Evolutionary conservation across 345 rosid species (phyloP).

Genomic region (Gossypium raimondii): DNA sequence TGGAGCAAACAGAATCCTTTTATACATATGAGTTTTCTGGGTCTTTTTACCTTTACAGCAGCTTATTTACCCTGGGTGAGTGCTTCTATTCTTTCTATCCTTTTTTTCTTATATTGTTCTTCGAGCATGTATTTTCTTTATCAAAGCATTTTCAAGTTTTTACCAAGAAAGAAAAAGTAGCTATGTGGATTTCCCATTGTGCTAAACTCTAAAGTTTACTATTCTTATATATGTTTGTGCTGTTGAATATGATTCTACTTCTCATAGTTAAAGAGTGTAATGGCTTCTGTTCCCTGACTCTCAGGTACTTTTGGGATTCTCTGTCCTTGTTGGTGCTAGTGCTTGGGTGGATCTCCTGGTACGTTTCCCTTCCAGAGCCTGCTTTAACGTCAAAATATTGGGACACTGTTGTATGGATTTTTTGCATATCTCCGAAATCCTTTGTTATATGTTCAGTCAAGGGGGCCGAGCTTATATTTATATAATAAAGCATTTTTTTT

Average conservation of each 20-base stretch:
- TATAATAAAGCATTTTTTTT: background rate
- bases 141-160: background rate
- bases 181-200: background rate
- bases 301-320: conserved; percentile 81
- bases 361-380: conserved; percentile 12
- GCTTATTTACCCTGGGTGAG: conserved; percentile 97
- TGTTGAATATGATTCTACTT: background rate
- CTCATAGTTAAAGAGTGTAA: background rate
- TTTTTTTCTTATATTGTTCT: background rate
- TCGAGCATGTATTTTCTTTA: background rate
- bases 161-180: background rate
- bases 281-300: conserved; percentile 20
- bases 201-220: background rate
- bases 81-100: conserved; percentile 10
- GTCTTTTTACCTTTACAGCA: conserved; percentile 90
- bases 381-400: background rate
- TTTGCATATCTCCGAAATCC: background rate
- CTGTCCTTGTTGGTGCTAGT: conserved; percentile 70
- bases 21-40: conserved; percentile 97
- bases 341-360: conserved; percentile 99
- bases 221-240: background rate
- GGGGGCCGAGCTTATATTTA: background rate
- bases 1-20: conserved; percentile 99
- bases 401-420: background rate
- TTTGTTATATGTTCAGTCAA: background rate